phyloP scores from a whole-genome alignment of 1,139 yeast species.

The Magnusiomyces suaveolens region DNA sequence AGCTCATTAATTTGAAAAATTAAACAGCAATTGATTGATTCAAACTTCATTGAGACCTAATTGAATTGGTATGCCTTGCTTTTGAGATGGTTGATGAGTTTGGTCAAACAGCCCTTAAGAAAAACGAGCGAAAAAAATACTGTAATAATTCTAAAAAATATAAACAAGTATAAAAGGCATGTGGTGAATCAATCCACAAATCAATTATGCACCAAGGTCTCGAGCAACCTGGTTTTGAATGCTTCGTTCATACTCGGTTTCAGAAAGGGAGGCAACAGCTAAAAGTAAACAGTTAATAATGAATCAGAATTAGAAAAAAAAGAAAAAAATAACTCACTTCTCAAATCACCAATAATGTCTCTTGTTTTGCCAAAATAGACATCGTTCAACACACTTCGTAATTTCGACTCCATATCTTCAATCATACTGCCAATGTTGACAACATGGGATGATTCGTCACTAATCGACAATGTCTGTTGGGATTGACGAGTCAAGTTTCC shows the following conservation, averaged over 20 bases:
- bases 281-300: constrained; percentile 3
- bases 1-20: no score
- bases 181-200: no score
- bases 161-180: background rate
- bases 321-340: constrained; percentile 35
- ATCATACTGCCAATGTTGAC: constrained; percentile 76
- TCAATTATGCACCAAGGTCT: constrained; percentile 20
- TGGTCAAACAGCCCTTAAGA: no score
- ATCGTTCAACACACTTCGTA: constrained; percentile 80
- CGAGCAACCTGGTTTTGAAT: constrained; percentile 27
- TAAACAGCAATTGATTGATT: no score
- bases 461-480: constrained; percentile 41
- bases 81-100: background rate
- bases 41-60: no score
- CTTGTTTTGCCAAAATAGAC: constrained; percentile 93
- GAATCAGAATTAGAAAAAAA: background rate
- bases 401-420: constrained; percentile 80
- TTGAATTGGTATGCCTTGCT: no score
- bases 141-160: no score
- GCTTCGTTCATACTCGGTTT: constrained; percentile 25
- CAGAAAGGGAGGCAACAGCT: constrained; percentile 26
- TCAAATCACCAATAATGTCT: constrained; percentile 67
- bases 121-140: no score
- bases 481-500: constrained; percentile 76
- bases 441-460: constrained; percentile 50